These are phyloP conservation scores for Monilinia fructicola DNA, from an alignment of 2,329 filamentous ascomycete genomes.

Conservation along the genomic window DNA sequence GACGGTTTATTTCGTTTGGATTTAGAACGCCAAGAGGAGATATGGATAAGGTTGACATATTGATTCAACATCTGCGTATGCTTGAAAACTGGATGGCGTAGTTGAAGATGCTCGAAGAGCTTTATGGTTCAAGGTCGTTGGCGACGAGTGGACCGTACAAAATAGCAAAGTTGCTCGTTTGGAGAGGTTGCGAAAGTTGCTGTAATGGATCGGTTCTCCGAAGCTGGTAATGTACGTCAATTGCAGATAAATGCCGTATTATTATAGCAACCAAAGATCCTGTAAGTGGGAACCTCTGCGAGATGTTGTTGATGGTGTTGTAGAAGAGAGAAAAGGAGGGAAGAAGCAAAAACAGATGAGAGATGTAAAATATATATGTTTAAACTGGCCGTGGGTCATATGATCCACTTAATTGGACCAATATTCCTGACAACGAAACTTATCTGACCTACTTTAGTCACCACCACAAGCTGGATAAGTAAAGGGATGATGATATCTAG, in stretches of 20 bases:
- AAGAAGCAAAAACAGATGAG: neutral
- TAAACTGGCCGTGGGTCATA: conserved; percentile 6
- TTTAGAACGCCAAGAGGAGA: conserved; percentile 38
- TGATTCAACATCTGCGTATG: conserved; percentile 40
- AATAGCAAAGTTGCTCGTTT: conserved; percentile 10
- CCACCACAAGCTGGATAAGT: neutral
- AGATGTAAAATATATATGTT: conserved; percentile 20
- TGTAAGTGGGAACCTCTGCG: conserved; percentile 2
- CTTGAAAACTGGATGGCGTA: conserved; percentile 2
- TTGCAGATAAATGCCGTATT: conserved; percentile 11
- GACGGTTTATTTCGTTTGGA: conserved; percentile 37
- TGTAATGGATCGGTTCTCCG: neutral
- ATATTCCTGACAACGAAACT: conserved; percentile 9
- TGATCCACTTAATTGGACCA: conserved; percentile 12
- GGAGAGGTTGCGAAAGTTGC: neutral
- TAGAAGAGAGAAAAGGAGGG: neutral
- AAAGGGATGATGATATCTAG: neutral
- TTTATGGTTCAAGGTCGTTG: neutral
- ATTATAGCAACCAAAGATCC: conserved; percentile 22
- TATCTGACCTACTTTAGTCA: neutral
- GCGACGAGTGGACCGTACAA: neutral
- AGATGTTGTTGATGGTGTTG: neutral
- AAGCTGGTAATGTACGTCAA: conserved; percentile 19
- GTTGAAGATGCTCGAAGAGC: conserved; percentile 8
- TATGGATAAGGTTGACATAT: conserved; percentile 39